Conservation (phyloP, 306 rosid species). For the Dalbergia cultrata region DNA sequence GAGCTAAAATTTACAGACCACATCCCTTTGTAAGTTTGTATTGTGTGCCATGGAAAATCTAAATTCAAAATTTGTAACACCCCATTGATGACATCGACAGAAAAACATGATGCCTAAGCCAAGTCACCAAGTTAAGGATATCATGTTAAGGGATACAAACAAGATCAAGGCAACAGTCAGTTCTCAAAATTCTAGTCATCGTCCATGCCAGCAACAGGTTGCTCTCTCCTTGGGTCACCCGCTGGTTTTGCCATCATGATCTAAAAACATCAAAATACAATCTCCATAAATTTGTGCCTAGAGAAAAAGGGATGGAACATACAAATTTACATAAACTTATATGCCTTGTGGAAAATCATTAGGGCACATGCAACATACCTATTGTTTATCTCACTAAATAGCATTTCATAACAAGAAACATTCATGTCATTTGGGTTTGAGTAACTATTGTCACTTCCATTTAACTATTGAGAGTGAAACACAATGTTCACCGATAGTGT, state of each 20-base stretch:
- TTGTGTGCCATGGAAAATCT: too few relatives aligned
- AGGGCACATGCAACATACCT: neutral
- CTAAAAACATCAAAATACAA: constrained; percentile 56
- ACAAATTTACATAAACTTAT: constrained; percentile 11
- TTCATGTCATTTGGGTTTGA: neutral
- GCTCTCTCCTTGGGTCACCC: constrained; percentile 86
- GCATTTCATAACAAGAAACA: neutral
- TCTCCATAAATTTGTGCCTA: constrained; percentile 6
- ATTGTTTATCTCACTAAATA: neutral
- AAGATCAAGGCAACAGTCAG: neutral
- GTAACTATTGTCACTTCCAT: neutral
- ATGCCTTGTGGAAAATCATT: neutral
- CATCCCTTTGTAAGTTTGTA: too few relatives aligned
- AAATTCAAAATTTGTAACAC: too few relatives aligned
- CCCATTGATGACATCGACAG: too few relatives aligned
- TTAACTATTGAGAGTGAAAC: neutral
- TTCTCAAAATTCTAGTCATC: constrained; percentile 62
- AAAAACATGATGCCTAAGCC: too few relatives aligned
- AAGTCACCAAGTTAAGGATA: too few relatives aligned
- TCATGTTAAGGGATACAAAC: too few relatives aligned
- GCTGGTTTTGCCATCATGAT: constrained; percentile 95
- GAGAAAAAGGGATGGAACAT: neutral
- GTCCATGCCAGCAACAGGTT: constrained; percentile 86
- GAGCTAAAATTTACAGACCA: too few relatives aligned
- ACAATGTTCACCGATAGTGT: too few relatives aligned